A percentile compares a stretch with the other conserved stretches of the same genome.
These are phyloP conservation scores for Lobosporangium transversale DNA, from an alignment of 192 early-diverging fungal genomes.

Conservation along the genomic window DNA sequence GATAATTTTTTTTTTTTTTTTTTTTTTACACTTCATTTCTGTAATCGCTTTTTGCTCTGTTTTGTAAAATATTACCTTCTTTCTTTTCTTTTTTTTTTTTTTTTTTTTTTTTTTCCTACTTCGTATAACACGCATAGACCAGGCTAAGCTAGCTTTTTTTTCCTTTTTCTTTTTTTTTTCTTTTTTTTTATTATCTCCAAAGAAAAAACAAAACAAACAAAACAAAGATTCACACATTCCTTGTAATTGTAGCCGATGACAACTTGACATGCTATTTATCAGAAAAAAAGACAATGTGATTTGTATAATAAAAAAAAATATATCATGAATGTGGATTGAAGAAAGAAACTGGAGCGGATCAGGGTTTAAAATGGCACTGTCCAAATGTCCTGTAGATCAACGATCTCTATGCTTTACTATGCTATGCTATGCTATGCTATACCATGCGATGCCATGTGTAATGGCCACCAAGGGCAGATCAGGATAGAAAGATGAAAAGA, in stretches of 20 bases:
- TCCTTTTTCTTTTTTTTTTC: not conserved
- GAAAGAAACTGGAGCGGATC: too few relatives aligned
- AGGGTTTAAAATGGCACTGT: too few relatives aligned
- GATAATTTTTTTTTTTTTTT: not conserved
- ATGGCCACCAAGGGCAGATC: constrained; percentile 11
- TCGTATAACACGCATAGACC: not conserved
- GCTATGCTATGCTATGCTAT: too few relatives aligned
- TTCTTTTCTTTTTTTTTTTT: not conserved
- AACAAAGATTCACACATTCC: not conserved
- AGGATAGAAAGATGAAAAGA: not conserved
- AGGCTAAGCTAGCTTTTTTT: not conserved
- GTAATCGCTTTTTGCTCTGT: not conserved
- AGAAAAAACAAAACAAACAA: not conserved
- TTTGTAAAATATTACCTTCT: not conserved
- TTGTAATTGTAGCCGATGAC: too few relatives aligned
- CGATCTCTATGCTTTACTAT: too few relatives aligned
- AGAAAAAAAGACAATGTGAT: too few relatives aligned
- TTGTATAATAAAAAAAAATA: too few relatives aligned
- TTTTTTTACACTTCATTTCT: not conserved
- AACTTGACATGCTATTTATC: too few relatives aligned
- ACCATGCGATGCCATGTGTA: too few relatives aligned
- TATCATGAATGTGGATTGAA: too few relatives aligned
- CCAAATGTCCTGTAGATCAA: too few relatives aligned
- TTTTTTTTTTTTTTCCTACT: not conserved
- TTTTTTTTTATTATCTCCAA: not conserved